Base-by-base conservation (phyloP, 805 yeast species). In the Hanseniaspora meyeri region DNA sequence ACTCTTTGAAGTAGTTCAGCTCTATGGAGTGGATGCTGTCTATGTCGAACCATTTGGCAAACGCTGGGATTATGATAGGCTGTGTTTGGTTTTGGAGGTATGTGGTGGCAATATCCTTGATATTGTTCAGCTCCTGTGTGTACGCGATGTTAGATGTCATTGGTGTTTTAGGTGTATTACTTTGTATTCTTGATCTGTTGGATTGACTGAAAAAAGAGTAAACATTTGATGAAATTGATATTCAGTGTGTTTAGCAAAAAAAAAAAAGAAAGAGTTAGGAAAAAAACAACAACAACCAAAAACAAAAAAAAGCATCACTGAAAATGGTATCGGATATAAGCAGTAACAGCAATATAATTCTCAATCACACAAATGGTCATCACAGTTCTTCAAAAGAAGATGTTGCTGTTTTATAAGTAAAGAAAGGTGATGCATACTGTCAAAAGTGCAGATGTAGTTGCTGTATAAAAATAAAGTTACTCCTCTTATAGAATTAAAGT, bases 51-150 rank as follows among this genome's bases (percentile, higher is more conserved):
- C 97, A 90, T 34, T 84, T 70, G 0, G 95, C 77, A 66, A 87
- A 90, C 0, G 96, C 87, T 6, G 97, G 97, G 31, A 89, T 74
- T 4, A 89, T 82, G 47, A 89, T 82, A 0, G 89, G 80, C 65
- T 88, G 95, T 0, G 95, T 81, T 70, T 90, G 97, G 54, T 68
- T 71, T 34, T 46, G 42, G 12, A 69, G 54, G 56, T 68, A 69
- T 19, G 70, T 57, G 24, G 62, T 59, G 2, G 72, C 70, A 59
- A 66, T 65, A 27, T 67, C 70, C 55, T 68, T 70, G 47, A 69
- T 58, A 49, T 66, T 68, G 56, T 67, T 63, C 4, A 70, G 68
- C 49, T 69, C 70, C 40, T 68, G 66, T 37, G 67, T 70, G 51
- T 69, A 69, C 10, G 66, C 53, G 42, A 60, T 58, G 11, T 61